phyloP scores from a whole-genome alignment of 768 basidiomycete species.

The Cyclocybe cylindracea region DNA sequence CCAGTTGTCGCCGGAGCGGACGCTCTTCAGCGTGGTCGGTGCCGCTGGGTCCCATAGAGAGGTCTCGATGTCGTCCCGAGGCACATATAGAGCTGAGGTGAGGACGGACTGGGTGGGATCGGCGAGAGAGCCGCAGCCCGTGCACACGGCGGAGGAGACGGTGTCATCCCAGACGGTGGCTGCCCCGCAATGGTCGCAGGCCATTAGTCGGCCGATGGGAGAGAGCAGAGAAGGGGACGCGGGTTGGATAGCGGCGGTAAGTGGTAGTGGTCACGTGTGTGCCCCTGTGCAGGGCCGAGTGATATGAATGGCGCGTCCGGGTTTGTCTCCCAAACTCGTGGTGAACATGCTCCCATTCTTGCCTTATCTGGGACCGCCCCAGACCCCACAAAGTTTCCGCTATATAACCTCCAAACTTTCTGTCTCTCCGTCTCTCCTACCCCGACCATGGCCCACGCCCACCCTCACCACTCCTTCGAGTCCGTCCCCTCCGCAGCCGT shows the following conservation, averaged over 20 bases:
- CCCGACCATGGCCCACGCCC: conserved; percentile 56
- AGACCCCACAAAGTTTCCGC: conserved; percentile 13
- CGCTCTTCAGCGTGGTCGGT: conserved; percentile 46
- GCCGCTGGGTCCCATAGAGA: conserved; percentile 30
- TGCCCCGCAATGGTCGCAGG: conserved; percentile 59
- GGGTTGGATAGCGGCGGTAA: neutral
- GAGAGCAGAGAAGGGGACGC: conserved; percentile 1
- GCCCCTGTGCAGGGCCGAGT: too few relatives aligned
- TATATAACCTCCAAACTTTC: conserved; percentile 29
- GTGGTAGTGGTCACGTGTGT: too few relatives aligned
- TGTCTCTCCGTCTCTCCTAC: conserved; percentile 23
- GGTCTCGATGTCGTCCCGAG: conserved; percentile 30
- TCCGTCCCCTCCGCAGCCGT: conserved; percentile 65
- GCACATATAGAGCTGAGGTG: conserved; percentile 38
- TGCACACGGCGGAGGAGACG: conserved; percentile 64
- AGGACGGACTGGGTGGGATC: conserved; percentile 66
- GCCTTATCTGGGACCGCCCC: conserved; percentile 24
- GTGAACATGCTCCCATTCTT: conserved; percentile 5
- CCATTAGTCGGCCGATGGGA: conserved; percentile 24
- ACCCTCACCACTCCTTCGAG: conserved; percentile 49
- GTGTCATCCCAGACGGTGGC: conserved; percentile 56
- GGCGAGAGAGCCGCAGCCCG: conserved; percentile 67
- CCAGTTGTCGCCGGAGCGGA: conserved; percentile 55
- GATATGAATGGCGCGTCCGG: neutral
- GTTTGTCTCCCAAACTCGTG: conserved; percentile 2